A percentile compares a stretch with the other conserved stretches of the same genome.
Evolutionary conservation across 192 early-diverging fungal genomes (phyloP).

Genomic region (Funneliformis mosseae): DNA sequence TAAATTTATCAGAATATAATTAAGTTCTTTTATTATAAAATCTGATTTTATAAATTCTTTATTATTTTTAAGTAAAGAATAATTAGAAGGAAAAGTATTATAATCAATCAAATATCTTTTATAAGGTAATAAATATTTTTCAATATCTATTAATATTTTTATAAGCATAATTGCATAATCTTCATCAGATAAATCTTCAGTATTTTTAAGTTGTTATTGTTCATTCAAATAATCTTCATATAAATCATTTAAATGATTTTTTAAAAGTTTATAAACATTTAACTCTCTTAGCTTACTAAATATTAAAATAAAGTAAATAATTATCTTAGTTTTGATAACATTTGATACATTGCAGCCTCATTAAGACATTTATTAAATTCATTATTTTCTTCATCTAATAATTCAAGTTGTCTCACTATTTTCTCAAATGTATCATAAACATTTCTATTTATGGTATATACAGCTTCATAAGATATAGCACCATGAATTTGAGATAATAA

Average conservation of each 20-base stretch:
- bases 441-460: conserved; percentile 30
- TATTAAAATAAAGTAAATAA: conserved; percentile 33
- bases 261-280: not conserved
- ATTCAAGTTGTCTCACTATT: conserved; percentile 4
- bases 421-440: conserved; percentile 29
- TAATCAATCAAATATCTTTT: not conserved
- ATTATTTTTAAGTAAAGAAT: not conserved
- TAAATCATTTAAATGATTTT: not conserved
- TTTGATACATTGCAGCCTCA: not conserved
- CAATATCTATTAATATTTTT: not conserved
- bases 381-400: conserved; percentile 32
- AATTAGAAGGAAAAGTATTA: not conserved
- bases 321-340: conserved; percentile 7
- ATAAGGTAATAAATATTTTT: not conserved
- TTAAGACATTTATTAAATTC: conserved; percentile 20
- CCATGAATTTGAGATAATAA: conserved; percentile 25
- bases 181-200: not conserved
- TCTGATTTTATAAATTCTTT: not conserved
- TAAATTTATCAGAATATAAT: not conserved
- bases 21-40: not conserved
- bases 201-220: not conserved
- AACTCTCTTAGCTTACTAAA: not conserved
- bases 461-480: conserved; percentile 20
- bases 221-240: conserved; percentile 24
- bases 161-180: not conserved